phyloP scores from a whole-genome alignment of 176 grass and related monocot genomes.

The Otatea glauca region DNA sequence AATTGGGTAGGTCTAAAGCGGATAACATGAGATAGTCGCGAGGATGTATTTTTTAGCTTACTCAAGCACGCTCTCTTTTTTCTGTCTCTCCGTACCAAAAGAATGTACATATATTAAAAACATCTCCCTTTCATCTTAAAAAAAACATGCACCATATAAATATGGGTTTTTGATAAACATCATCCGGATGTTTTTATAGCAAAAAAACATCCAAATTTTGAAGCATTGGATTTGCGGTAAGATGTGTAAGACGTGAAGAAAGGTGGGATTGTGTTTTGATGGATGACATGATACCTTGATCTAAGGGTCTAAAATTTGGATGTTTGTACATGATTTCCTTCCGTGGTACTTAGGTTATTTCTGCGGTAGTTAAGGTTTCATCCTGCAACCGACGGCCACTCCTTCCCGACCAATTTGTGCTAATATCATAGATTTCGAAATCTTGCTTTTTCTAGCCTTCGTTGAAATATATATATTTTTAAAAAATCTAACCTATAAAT shows the following conservation, averaged over 20 bases:
- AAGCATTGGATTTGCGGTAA: too few species aligned
- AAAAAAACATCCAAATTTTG: too few species aligned
- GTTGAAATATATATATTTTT: too few species aligned
- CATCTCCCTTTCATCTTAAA: background rate
- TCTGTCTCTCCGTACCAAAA: rapidly evolving
- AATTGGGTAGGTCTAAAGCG: background rate
- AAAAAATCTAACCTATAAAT: too few species aligned
- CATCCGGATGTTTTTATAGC: too few species aligned
- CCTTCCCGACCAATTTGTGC: background rate
- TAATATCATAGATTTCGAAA: background rate
- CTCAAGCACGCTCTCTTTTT: background rate
- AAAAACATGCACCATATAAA: background rate
- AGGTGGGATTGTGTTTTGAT: too few species aligned
- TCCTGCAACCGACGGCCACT: conserved; percentile 9
- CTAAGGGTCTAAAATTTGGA: too few species aligned
- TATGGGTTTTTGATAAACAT: too few species aligned
- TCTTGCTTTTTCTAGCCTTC: too few species aligned
- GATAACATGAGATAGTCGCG: background rate
- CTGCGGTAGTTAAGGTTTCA: conserved; percentile 14
- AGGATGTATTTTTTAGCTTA: background rate
- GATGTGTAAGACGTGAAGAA: too few species aligned
- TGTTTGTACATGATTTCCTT: background rate
- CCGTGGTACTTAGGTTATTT: conserved; percentile 6
- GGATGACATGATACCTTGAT: too few species aligned
- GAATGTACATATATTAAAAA: background rate